Base-by-base conservation (phyloP, 495 filamentous ascomycete genomes). In the Penicillium argentinense region DNA sequence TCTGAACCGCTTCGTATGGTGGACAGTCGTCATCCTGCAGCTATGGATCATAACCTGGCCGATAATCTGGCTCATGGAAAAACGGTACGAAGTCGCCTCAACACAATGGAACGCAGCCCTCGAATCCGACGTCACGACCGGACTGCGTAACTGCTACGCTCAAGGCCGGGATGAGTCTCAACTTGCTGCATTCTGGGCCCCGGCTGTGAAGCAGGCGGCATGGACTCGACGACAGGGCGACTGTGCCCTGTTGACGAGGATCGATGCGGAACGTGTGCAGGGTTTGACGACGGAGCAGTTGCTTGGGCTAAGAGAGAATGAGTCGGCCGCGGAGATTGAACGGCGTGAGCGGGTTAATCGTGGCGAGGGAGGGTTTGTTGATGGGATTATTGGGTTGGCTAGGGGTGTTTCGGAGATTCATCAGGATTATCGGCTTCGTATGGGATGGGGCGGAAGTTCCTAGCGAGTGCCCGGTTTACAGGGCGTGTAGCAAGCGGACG, bases 1-100 rank as follows among this genome's bases (percentile, higher is more conserved):
- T 21, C 55, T 59, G 1, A 73, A 73, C 37, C 19, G 18, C n/a
- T 67, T 50, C 37, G 53, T 71, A 3, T 72, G 59, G 51, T 75
- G 63, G 62, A 12, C 29, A 9, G 60, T 63, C 23, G 58, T 75
- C 22, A 53, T 76, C 27, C 57, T 71, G 9, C 73, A 74, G 42
- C 62, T 76, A 9, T 76, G 73, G 73, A 63, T 74, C 46, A 49
- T 74, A 30, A 60, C 70, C 2, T 74, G 68, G 70, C 69, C 69
- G 1, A 46, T 75, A 2, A 70, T 75, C 33, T 71, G 65, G 62
- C 37, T 73, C 3, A 44, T 73, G 40, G 64, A 72, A 44, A 67
- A 62, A 11, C 63, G 66, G 0, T 76, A 71, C 44, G 67, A 71
- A 18, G 54, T 74, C 7, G 57, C 65, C 11, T 42, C 51, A 7